Conservation (phyloP, 306 rosid species). For the Lathyrus sativus region DNA sequence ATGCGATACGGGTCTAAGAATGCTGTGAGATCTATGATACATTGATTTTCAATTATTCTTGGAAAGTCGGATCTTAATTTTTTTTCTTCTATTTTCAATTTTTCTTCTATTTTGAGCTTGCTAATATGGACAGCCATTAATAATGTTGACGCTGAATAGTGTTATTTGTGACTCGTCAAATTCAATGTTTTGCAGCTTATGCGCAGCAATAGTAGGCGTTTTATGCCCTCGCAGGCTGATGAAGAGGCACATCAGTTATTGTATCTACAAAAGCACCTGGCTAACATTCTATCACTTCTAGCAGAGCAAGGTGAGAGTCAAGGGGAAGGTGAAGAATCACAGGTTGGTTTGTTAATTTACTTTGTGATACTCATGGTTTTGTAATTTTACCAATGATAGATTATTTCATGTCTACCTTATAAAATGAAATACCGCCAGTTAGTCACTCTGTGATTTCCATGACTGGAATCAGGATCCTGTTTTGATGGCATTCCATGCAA, state of each 20-base stretch:
- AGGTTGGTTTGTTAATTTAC: constrained; percentile 64
- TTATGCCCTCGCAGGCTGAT: constrained; percentile 82
- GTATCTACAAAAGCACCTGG: constrained; percentile 84
- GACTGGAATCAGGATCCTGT: constrained; percentile 3
- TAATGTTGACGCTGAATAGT: constrained; percentile 13
- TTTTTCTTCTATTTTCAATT: not conserved
- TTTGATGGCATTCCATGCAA: constrained; percentile 13
- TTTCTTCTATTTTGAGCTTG: not conserved
- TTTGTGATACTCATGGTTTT: constrained; percentile 14
- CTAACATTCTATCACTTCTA: constrained; percentile 74
- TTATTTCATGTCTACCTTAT: constrained; percentile 12
- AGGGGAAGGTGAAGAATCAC: constrained; percentile 75
- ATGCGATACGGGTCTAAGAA: not conserved
- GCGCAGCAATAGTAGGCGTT: constrained; percentile 91
- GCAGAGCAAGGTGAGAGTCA: constrained; percentile 70
- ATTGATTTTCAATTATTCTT: not conserved
- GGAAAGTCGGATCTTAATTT: not conserved
- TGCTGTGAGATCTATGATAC: not conserved
- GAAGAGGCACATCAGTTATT: constrained; percentile 94
- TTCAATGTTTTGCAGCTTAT: constrained; percentile 68
- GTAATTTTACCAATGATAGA: constrained; percentile 20
- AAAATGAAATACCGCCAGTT: not conserved
- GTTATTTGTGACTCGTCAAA: constrained; percentile 17
- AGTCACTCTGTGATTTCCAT: constrained; percentile 15
- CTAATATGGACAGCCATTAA: not conserved